Evolutionary conservation across 257 asterid genomes (phyloP).

Genomic region (Ajuga chamaepitys): DNA sequence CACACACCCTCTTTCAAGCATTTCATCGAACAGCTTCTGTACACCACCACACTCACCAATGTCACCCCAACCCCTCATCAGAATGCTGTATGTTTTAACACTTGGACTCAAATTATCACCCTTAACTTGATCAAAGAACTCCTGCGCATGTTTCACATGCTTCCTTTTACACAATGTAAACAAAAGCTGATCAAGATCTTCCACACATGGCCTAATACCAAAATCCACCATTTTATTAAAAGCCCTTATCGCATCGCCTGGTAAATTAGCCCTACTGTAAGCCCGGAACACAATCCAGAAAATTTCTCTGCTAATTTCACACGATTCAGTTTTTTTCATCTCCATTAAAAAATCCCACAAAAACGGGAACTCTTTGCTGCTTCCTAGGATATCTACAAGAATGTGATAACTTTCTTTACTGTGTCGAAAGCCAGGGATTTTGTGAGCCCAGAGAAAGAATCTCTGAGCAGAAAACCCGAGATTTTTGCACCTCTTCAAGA

Average conservation of each 20-base stretch:
- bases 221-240: conserved; percentile 76
- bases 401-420: conserved; percentile 62
- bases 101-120: conserved; percentile 28
- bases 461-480: conserved; percentile 90
- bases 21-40: conserved; percentile 65
- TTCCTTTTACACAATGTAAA: conserved; percentile 56
- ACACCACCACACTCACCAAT: conserved; percentile 41
- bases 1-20: conserved; percentile 51
- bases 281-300: conserved; percentile 69
- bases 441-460: conserved; percentile 78
- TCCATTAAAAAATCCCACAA: conserved; percentile 76
- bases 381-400: conserved; percentile 63
- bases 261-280: conserved; percentile 68
- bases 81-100: conserved; percentile 67
- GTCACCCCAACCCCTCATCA: conserved; percentile 86
- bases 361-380: conserved; percentile 76
- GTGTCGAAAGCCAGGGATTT: conserved; percentile 52
- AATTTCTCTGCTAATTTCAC: conserved; percentile 39
- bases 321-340: conserved; percentile 33
- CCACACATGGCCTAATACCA: conserved; percentile 51
- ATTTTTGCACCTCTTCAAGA: conserved; percentile 70
- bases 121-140: conserved; percentile 54
- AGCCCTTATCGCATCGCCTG: conserved; percentile 81
- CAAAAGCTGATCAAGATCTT: conserved; percentile 72
- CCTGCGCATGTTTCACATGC: conserved; percentile 63